Evolutionary conservation across 768 basidiomycete genomes (phyloP).

Genomic region (Hortiboletus campestris): DNA sequence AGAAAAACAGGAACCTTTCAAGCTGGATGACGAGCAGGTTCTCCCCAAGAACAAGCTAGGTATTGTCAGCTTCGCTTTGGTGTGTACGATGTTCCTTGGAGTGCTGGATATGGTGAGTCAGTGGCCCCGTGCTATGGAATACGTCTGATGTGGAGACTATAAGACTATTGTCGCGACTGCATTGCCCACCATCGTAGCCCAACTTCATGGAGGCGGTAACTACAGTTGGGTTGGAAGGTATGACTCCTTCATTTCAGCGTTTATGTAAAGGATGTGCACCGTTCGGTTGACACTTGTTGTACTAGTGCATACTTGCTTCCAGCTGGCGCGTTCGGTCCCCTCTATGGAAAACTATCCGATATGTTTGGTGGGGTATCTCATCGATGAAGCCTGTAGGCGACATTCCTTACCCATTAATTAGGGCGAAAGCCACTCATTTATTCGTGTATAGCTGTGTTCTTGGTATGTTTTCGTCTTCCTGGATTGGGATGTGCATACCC

Average conservation of each 20-base stretch:
- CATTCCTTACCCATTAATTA: slow-evolving; percentile 13
- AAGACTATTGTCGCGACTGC: slow-evolving; percentile 69
- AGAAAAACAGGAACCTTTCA: slow-evolving; percentile 38
- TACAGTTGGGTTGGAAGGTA: slow-evolving; percentile 76
- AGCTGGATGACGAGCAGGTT: slow-evolving; percentile 47
- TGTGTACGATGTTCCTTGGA: slow-evolving; percentile 34
- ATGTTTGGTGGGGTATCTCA: slow-evolving; percentile 31
- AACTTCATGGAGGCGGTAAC: slow-evolving; percentile 56
- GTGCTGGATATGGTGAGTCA: slow-evolving; percentile 53
- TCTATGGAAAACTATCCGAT: slow-evolving; percentile 79
- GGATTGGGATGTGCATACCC: neutral
- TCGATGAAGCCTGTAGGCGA: neutral
- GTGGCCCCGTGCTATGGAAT: neutral
- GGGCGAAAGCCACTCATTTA: slow-evolving; percentile 72
- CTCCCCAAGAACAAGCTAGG: slow-evolving; percentile 36
- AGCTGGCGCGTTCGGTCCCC: slow-evolving; percentile 59
- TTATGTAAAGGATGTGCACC: slow-evolving; percentile 2
- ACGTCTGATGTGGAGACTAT: neutral
- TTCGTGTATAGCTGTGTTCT: slow-evolving; percentile 57
- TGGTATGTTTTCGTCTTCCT: slow-evolving; percentile 41
- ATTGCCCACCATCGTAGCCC: slow-evolving; percentile 62
- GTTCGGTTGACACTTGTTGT: neutral
- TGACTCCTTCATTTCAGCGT: too few species aligned
- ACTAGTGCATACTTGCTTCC: slow-evolving; percentile 71
- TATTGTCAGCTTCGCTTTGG: slow-evolving; percentile 24